A percentile compares a stretch with the other conserved stretches of the same genome.
These are phyloP conservation scores for Verticillium longisporum DNA, from an alignment of 2,329 filamentous ascomycete genomes.

Conservation along the genomic window DNA sequence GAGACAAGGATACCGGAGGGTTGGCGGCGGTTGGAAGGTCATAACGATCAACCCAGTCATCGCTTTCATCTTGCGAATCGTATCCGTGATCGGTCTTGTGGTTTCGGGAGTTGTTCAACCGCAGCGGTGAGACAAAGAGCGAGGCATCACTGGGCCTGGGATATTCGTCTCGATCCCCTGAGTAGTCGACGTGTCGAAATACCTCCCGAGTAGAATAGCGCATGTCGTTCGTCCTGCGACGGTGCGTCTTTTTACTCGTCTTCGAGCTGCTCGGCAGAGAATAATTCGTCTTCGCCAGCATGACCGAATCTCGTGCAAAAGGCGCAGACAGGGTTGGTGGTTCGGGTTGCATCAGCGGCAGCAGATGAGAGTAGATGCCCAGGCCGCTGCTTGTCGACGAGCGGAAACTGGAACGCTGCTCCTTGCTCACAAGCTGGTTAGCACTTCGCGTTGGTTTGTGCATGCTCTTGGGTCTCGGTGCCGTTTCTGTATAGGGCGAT, in stretches of 20 bases:
- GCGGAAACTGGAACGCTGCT: background rate
- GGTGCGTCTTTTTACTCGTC: background rate
- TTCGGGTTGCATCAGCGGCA: conserved; percentile 4
- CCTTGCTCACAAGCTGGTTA: background rate
- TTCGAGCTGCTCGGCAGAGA: conserved; percentile 7
- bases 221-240: background rate
- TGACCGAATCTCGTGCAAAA: conserved; percentile 14
- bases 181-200: background rate
- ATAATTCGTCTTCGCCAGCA: conserved; percentile 14
- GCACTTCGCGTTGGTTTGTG: background rate
- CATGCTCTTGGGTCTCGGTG: conserved; percentile 1
- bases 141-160: background rate
- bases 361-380: conserved; percentile 4
- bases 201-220: background rate
- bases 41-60: background rate
- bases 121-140: background rate
- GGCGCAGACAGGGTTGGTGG: conserved; percentile 5
- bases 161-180: background rate
- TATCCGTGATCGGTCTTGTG: background rate
- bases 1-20: background rate
- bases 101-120: background rate
- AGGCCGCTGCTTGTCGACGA: background rate
- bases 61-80: background rate
- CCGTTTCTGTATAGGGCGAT: background rate
- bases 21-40: background rate